A percentile compares a stretch with the other conserved stretches of the same genome.
These are phyloP conservation scores for Naumovozyma castellii DNA, from an alignment of 805 yeast genomes.

Conservation along the genomic window DNA sequence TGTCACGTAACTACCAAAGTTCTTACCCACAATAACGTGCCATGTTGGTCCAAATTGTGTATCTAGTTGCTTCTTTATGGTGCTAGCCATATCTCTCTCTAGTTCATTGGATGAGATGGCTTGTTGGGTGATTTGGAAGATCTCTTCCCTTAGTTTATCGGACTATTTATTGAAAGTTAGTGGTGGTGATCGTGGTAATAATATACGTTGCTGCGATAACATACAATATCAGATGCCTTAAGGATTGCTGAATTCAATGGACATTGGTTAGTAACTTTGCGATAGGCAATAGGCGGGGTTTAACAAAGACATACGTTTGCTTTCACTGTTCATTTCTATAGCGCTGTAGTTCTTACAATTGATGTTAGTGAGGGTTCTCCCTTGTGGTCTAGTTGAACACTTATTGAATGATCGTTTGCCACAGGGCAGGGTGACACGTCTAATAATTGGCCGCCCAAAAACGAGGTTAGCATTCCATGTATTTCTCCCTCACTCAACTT, in stretches of 20 bases:
- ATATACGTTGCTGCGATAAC: no score
- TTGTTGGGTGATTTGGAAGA: conserved; percentile 16
- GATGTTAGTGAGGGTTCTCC: no score
- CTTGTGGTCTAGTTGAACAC: no score
- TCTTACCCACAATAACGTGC: conserved; percentile 76
- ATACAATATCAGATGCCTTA: conserved; percentile 29
- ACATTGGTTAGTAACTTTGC: conserved; percentile 6
- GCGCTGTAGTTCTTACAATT: no score
- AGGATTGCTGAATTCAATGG: conserved; percentile 20
- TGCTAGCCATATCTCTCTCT: conserved; percentile 50
- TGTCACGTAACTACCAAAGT: conserved; percentile 70
- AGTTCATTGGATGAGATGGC: conserved; percentile 18
- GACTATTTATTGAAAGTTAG: no score
- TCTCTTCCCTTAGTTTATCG: conserved; percentile 24
- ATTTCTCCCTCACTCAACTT: no score
- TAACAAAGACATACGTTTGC: not conserved
- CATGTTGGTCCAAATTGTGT: conserved; percentile 57
- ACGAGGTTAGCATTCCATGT: no score
- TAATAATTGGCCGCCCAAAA: no score
- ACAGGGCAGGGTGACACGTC: no score
- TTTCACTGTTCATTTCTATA: conserved; percentile 1
- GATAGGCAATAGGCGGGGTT: not conserved
- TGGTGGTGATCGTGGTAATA: no score
- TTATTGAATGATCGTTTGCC: no score
- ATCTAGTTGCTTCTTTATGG: conserved; percentile 56